Evolutionary conservation across 805 yeast genomes (phyloP), one percentile per base, ranked within the genome.

Genomic region (Yamadazyma phyllophila): DNA sequence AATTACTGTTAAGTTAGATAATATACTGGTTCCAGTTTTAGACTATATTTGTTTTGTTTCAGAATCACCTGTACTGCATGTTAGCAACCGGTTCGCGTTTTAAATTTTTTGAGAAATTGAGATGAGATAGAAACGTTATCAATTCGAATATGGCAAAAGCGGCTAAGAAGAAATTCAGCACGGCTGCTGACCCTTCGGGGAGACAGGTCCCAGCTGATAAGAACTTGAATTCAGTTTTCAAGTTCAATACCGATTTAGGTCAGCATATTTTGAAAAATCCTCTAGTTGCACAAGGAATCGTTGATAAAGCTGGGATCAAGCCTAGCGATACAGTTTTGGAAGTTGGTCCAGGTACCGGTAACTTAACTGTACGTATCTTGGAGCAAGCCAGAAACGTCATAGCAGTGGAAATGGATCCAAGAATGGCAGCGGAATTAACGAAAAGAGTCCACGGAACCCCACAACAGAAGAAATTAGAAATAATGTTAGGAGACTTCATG

Each of bases 321-420:
- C 97, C 98, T 2, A 84, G 95, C 26, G 99, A 94, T 61, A 81
- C 82, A 7, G 98, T 94, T 1, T 73, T 94, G 35, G 99, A 94
- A 71, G 96, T 94, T 43, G 99, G 99, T 58, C 99, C 99, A 2
- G 99, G 99, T 81, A 94, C 99, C 0, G 99, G 99, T 72, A 94
- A 94, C 60, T 76, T 94, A 68, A 94, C 99, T 0, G 96, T 92
- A 31, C 77, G 95, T 50, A 94, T 94, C 31, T 67, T 94, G 45
- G 97, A 92, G 57, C 85, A 90, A 64, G 98, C 97, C 0, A 77
- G 88, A 46, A 90, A 88, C 57, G 97, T 92, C n/a, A 79, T 88
- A 39, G 99, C 98, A 0, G 94, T 88, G 44, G 99, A 94, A 71
- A 91, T 91, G 89, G 99, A 94, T 69, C 99, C 99, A n/a, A 77